A percentile compares a stretch with the other conserved stretches of the same genome.
phyloP scores from a whole-genome alignment of 768 basidiomycete genomes.

The Mycena sanguinolenta region DNA sequence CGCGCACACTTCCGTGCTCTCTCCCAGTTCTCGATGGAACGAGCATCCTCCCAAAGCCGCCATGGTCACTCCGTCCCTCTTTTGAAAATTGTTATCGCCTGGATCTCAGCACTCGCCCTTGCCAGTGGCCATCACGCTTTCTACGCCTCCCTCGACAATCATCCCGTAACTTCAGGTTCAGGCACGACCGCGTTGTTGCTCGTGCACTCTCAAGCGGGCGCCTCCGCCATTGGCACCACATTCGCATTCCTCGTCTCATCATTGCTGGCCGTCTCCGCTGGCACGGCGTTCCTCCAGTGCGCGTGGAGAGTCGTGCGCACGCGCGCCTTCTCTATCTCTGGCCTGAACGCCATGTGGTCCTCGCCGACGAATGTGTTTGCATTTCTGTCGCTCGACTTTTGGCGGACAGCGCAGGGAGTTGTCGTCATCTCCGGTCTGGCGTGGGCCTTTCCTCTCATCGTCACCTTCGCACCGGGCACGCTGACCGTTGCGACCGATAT shows the following conservation, averaged over 20 bases:
- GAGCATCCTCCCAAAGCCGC: too few species aligned
- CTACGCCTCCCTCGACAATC: slow-evolving; percentile 18
- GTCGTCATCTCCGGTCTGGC: slow-evolving; percentile 3
- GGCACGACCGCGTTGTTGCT: not conserved
- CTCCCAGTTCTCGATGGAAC: too few species aligned
- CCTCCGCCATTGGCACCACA: slow-evolving; percentile 20
- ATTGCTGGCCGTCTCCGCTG: not conserved
- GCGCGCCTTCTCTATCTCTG: slow-evolving; percentile 14
- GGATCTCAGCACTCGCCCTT: not conserved
- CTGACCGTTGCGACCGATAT: slow-evolving; percentile 1
- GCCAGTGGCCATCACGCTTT: slow-evolving; percentile 19
- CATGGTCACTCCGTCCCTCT: not conserved
- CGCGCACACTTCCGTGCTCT: too few species aligned
- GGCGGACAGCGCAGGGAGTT: slow-evolving; percentile 8
- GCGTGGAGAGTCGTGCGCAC: slow-evolving; percentile 16
- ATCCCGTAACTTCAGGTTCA: not conserved
- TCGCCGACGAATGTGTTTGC: slow-evolving; percentile 10
- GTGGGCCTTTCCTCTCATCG: slow-evolving; percentile 17
- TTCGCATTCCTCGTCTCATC: slow-evolving; percentile 17
- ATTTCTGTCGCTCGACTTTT: slow-evolving; percentile 18
- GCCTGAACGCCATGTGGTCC: slow-evolving; percentile 25
- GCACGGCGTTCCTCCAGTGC: slow-evolving; percentile 18
- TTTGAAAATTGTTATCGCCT: not conserved
- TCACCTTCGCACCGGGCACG: slow-evolving; percentile 24
- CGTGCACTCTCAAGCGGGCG: slow-evolving; percentile 20